Base-by-base conservation (phyloP, 768 basidiomycete species). In the Russula vinacea region DNA sequence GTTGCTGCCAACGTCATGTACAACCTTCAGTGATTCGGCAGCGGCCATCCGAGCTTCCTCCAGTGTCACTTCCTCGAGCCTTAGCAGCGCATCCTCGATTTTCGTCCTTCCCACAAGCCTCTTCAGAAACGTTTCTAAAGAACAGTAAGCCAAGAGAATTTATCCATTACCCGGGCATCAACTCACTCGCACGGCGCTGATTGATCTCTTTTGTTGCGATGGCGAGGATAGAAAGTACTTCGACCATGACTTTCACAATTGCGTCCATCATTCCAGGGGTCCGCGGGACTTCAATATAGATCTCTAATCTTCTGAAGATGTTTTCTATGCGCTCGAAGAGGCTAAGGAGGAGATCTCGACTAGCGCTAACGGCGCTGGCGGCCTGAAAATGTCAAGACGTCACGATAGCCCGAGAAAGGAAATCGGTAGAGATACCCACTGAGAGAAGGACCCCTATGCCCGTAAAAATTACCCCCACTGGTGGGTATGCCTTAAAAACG, bases 151-250 rank as follows among this genome's bases (percentile, higher is more conserved):
- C 13, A 1, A 22, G 19, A 44, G 16, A 5, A 2, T 5, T 1
- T 0, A 2, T 2, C 14, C 22, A 33, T 26, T 4, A 0, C 45
- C 3, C 0, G 16, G 17, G 6, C n/a, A 7, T 39, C 5, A 50
- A 35, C 61, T 32, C 47, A 62, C 61, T 47, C 1, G 29, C 9
- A 2, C 40, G 4, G 0, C 37, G 35, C 26, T 39, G 61, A 26
- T 24, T 50, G 1, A 62, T 29, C 45, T 50, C 45, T 32, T 40
- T 56, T 16, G 54, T 56, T 16, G 32, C 54, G 16, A 62, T 29
- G 37, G 42, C 54, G 40, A 62, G 54, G 19, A 62, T 56, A 13
- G 19, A 13, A 6, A 62, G 54, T 7, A 62, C 45, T 29, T 56
- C 61, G 0, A 39, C 54, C 55, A 62, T 62, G 24, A 56, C 37